phyloP scores from a whole-genome alignment of 805 yeast species.

The Pichia paraexigua region DNA sequence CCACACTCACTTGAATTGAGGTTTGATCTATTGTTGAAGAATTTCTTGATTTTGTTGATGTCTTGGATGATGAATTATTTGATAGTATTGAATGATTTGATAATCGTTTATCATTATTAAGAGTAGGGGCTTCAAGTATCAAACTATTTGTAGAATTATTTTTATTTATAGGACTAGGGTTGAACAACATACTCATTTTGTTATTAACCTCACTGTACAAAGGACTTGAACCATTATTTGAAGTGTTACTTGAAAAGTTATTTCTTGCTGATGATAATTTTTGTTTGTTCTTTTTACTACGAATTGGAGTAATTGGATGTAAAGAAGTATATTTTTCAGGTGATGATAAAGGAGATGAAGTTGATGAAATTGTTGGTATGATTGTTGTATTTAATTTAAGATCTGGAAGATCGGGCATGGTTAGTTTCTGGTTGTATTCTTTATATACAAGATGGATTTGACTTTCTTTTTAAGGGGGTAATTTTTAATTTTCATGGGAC shows the following conservation, averaged over 20 bases:
- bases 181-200: conserved; percentile 9
- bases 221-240: conserved; percentile 8
- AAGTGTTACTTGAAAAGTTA: background rate
- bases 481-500: too few species aligned
- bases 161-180: conserved; percentile 1
- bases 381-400: conserved; percentile 1
- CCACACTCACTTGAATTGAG: background rate
- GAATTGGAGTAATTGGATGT: background rate
- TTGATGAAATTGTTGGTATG: background rate
- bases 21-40: background rate
- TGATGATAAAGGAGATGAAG: background rate
- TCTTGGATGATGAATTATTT: background rate
- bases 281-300: background rate
- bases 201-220: conserved; percentile 12
- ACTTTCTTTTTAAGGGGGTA: background rate
- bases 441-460: too few species aligned
- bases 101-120: background rate
- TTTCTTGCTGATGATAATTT: conserved; percentile 4
- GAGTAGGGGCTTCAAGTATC: background rate
- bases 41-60: background rate
- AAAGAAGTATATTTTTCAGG: background rate
- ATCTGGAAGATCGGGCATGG: background rate
- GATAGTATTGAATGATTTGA: background rate
- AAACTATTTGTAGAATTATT: background rate
- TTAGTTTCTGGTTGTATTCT: background rate